Base-by-base conservation (phyloP, 306 rosid genomes). In the Nissolia schottii region DNA sequence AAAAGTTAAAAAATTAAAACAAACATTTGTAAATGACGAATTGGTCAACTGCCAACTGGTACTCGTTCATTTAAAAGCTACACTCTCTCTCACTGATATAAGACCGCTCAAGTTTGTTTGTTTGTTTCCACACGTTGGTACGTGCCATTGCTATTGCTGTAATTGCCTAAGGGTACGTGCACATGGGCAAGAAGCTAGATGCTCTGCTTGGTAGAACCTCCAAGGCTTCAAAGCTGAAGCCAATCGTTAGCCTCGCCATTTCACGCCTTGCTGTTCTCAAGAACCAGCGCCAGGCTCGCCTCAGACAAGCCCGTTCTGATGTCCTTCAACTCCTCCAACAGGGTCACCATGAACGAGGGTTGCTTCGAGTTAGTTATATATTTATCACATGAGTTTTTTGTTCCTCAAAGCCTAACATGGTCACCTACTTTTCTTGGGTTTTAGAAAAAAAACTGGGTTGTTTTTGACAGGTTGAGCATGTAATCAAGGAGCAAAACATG, bases 401-500 rank as follows among this genome's bases (percentile, higher is more conserved):
- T 38, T 34, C 6, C 15, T 55, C 20, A 20, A 12, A 31, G 10
- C 15, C 9, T 2, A 28, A 0, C 19, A 7, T 37, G 9, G 11
- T 37, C 8, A 37, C 2, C 20, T 14, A 34, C 51, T 51, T 64
- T 25, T 32, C 3, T 27, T 37, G 75, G 62, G 45, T 35, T 56
- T 75, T 18, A 16, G 1, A n/a, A 25, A 40, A 16, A 2, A n/a
- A 25, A 40, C 37, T 67, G 32, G 18, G 22, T 67, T 24, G 40
- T 38, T 14, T 8, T 77, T n/a, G 18, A 54, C 75, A 94, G 98
- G 95, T 77, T 59, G 98, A 84, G 90, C 92, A 81, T 34, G 92
- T 89, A 56, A 83, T 94, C 11, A 89, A 87, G 85, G 98, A 94
- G 27, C 96, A 87, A 78, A 89, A 87, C 72, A 87, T 87, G 87